These are phyloP conservation scores for Penicillium sp. DNA, from an alignment of 2,329 filamentous ascomycete species.

Conservation along the genomic window DNA sequence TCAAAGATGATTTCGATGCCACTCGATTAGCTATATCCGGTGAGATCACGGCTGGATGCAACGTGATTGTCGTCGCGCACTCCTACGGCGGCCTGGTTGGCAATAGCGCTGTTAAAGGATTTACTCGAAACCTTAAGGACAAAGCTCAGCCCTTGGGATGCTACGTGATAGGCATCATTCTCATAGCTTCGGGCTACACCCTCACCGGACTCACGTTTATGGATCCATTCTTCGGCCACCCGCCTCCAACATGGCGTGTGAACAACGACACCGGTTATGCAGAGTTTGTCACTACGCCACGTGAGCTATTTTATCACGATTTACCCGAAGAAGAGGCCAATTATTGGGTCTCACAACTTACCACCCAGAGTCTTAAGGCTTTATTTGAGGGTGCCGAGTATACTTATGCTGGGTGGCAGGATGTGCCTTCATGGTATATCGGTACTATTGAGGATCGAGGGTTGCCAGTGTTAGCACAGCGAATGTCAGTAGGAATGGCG, in stretches of 20 bases:
- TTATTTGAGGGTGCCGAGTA: slow-evolving; percentile 47
- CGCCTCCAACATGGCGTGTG: slow-evolving; percentile 44
- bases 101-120: slow-evolving; percentile 47
- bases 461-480: slow-evolving; percentile 43
- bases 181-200: slow-evolving; percentile 48
- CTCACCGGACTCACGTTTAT: slow-evolving; percentile 42
- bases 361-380: slow-evolving; percentile 43
- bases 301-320: slow-evolving; percentile 53
- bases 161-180: slow-evolving; percentile 45
- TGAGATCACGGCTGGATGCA: slow-evolving; percentile 37
- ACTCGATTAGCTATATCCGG: slow-evolving; percentile 36
- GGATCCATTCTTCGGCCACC: slow-evolving; percentile 41
- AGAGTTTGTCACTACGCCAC: slow-evolving; percentile 37
- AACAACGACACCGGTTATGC: slow-evolving; percentile 45
- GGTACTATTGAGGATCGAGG: slow-evolving; percentile 44
- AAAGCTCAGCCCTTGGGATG: slow-evolving; percentile 23
- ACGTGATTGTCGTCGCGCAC: slow-evolving; percentile 51
- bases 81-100: slow-evolving; percentile 52
- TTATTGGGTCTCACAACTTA: slow-evolving; percentile 45
- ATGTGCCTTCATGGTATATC: slow-evolving; percentile 50
- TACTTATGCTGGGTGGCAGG: slow-evolving; percentile 49
- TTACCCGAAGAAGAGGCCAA: slow-evolving; percentile 45
- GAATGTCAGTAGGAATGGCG: slow-evolving; percentile 40
- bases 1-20: slow-evolving; percentile 45
- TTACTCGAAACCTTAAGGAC: slow-evolving; percentile 31